Evolutionary conservation across 148 eudicot genomes (phyloP), one percentile per base, ranked within the genome.

Genomic region (Vaccinium darrowii): DNA sequence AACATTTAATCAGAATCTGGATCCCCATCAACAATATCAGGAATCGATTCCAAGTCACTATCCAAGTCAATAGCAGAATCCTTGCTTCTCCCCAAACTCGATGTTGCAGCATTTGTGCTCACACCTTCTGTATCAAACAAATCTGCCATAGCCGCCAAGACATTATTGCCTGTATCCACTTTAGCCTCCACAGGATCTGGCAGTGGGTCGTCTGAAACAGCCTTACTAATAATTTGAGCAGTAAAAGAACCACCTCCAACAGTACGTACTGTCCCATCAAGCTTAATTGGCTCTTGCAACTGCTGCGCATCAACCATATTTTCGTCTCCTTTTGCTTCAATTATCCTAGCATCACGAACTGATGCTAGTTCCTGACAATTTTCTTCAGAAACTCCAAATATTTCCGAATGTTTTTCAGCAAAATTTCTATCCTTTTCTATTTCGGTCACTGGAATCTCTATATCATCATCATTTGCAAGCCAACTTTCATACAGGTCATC

Each of bases 401-500:
- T 82, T 39, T 88, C 89, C 14, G 81, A 52, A 56, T 73, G 25
- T 60, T 81, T 86, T 58, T 78, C 86, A 53, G 72, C 69, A 18
- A 10, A 27, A 50, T 12, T 87, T 57, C 63, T 58, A 82, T 69
- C 86, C 65, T 82, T 86, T 62, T 62, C 86, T 63, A 36, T 65
- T 78, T 82, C 85, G 21, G 83, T 19, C 14, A 15, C 84, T 72
- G 84, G 89, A 83, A 79, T 85, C 53, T 90, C 91, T 21, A 65
- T 63, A 33, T 79, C 91, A 43, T 88, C 88, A 80, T 73, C 90
- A 47, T 88, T 87, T 83, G 87, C 90, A 73, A 89, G 83, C 92
- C 93, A 93, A 83, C 79, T 80, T 25, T 87, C 88, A 82, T 90
- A 81, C 49, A 92, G 84, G 78, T 92, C 92, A 76, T 92, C 98